Conservation (phyloP, 2,329 filamentous ascomycete species). For the Pseudogymnoascus sp. region DNA sequence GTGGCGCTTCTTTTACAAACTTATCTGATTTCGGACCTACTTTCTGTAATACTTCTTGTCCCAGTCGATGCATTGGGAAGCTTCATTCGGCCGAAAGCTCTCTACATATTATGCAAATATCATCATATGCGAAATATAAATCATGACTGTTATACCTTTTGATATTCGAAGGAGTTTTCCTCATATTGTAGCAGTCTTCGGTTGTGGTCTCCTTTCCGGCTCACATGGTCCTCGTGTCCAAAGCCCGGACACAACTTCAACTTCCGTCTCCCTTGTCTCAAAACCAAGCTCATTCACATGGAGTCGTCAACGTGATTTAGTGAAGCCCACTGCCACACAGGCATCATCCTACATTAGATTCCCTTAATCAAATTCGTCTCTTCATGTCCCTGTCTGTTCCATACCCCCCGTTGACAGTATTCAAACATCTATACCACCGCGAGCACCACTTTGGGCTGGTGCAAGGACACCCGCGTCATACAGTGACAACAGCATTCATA, state of each 20-base stretch:
- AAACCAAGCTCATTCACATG: neutral
- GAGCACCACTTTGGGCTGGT: neutral
- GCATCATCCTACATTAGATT: neutral
- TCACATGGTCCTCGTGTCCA: neutral
- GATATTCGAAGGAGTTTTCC: neutral
- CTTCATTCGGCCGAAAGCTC: neutral
- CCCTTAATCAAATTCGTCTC: neutral
- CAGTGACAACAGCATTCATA: neutral
- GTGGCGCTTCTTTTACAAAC: neutral
- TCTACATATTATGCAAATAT: neutral
- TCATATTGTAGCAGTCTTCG: neutral
- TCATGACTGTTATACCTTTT: neutral
- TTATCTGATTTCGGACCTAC: neutral
- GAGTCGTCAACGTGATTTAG: neutral
- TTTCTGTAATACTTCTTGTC: neutral
- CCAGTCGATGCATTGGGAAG: too few relatives aligned
- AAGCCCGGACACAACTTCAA: neutral
- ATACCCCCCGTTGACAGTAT: neutral
- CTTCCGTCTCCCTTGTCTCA: neutral
- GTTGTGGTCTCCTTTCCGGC: neutral
- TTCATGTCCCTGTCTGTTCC: neutral
- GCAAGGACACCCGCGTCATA: neutral
- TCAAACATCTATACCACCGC: neutral
- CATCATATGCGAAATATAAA: neutral
- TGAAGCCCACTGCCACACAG: neutral